These are phyloP conservation scores for Naganishia friedmannii DNA, from an alignment of 768 basidiomycete genomes.

Conservation along the genomic window DNA sequence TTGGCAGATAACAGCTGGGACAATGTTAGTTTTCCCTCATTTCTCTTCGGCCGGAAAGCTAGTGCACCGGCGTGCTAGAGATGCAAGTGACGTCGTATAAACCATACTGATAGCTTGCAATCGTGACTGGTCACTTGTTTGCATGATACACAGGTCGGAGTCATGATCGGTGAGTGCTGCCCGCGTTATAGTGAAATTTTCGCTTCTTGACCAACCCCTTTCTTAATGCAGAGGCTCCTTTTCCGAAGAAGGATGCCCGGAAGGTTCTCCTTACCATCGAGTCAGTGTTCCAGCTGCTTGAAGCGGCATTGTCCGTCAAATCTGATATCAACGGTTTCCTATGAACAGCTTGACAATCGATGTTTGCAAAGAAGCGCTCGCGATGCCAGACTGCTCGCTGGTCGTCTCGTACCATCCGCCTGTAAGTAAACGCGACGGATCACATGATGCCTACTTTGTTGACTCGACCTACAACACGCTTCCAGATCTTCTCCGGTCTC, in stretches of 20 bases:
- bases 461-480: neutral
- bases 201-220: neutral
- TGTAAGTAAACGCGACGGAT: too few species aligned
- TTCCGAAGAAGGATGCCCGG: slow-evolving; percentile 55
- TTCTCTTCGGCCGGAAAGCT: too few species aligned
- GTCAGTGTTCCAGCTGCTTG: slow-evolving; percentile 51
- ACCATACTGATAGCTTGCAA: too few species aligned
- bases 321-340: slow-evolving; percentile 34
- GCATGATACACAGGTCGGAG: slow-evolving; percentile 60
- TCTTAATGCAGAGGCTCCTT: slow-evolving; percentile 42
- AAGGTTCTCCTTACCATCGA: slow-evolving; percentile 68
- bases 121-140: neutral
- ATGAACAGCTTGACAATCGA: slow-evolving; percentile 49
- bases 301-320: slow-evolving; percentile 12
- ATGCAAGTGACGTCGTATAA: too few species aligned
- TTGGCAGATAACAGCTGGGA: slow-evolving; percentile 85
- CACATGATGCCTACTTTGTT: too few species aligned
- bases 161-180: slow-evolving; percentile 62
- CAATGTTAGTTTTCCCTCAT: slow-evolving; percentile 63
- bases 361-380: slow-evolving; percentile 50
- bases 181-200: neutral
- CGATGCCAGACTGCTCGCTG: slow-evolving; percentile 40
- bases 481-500: slow-evolving; percentile 65
- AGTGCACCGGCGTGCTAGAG: too few species aligned
- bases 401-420: slow-evolving; percentile 52